A percentile compares a stretch with the other conserved stretches of the same genome.
Evolutionary conservation across 2,329 filamentous ascomycete species (phyloP).

Genomic region (Albophoma yamanashiensis): DNA sequence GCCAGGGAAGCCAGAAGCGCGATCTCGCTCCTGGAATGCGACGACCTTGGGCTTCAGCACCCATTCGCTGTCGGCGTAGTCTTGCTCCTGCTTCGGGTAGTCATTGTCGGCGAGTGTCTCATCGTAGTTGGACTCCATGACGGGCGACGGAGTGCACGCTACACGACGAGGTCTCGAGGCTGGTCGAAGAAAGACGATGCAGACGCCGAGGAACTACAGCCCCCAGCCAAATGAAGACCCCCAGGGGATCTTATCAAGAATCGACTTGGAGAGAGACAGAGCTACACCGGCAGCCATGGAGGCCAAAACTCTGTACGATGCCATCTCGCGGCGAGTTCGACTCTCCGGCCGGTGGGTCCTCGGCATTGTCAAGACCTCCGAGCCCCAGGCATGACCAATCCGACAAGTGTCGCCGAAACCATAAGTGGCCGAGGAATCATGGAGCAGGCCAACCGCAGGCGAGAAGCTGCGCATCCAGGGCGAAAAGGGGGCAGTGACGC

Average conservation of each 20-base stretch:
- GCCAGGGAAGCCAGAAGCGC: slow-evolving; percentile 32
- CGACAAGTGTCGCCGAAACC: neutral
- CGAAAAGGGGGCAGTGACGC: neutral
- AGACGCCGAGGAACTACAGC: neutral
- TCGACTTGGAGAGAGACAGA: neutral
- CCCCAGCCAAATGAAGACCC: neutral
- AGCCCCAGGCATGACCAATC: neutral
- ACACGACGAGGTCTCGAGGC: neutral
- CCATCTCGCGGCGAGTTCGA: neutral
- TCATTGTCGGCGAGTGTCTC: slow-evolving; percentile 13
- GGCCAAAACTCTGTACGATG: neutral
- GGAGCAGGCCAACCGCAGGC: neutral
- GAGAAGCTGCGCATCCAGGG: neutral
- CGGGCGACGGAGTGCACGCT: neutral
- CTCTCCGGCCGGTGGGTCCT: neutral
- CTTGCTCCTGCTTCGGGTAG: slow-evolving; percentile 3
- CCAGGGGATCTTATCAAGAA: neutral
- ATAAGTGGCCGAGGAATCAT: neutral
- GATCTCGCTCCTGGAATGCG: slow-evolving; percentile 28
- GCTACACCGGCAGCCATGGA: too few species aligned
- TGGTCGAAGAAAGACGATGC: neutral
- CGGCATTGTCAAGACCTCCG: neutral
- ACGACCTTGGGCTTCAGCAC: slow-evolving; percentile 36
- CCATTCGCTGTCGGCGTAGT: slow-evolving; percentile 25
- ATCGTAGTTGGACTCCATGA: slow-evolving; percentile 16